These are phyloP conservation scores for Eucalyptus paniculata DNA, from an alignment of 345 rosid species.

Conservation along the genomic window DNA sequence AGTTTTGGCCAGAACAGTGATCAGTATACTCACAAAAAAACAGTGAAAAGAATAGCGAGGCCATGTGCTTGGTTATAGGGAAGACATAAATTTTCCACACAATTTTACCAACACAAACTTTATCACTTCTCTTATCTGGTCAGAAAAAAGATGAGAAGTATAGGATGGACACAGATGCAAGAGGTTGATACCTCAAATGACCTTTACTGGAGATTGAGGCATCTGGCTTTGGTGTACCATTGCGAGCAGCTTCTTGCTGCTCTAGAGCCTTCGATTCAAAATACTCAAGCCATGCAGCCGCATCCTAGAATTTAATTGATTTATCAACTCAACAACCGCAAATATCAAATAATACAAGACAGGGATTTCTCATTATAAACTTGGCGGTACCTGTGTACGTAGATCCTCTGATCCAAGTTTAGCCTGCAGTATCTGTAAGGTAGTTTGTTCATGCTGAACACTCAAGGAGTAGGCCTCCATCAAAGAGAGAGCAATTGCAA, in stretches of 20 bases:
- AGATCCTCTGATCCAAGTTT: conserved; percentile 94
- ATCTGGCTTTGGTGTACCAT: conserved; percentile 96
- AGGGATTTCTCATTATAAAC: background rate
- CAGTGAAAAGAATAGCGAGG: background rate
- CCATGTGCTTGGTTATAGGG: background rate
- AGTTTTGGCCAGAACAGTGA: background rate
- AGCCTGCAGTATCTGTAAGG: conserved; percentile 82
- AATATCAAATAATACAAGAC: background rate
- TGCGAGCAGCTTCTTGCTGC: conserved; percentile 96
- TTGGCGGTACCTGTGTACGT: conserved; percentile 65
- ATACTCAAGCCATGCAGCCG: conserved; percentile 98
- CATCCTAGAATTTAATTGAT: conserved; percentile 42
- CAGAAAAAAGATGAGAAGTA: background rate
- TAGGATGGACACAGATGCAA: background rate
- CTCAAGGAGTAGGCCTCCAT: conserved; percentile 94
- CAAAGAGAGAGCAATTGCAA: conserved; percentile 93
- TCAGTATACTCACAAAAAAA: background rate
- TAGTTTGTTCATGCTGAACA: conserved; percentile 98
- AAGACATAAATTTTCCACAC: background rate
- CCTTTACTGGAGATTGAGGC: conserved; percentile 99
- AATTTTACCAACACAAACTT: background rate
- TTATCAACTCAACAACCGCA: background rate
- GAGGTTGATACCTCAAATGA: conserved; percentile 64
- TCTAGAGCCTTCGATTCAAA: conserved; percentile 90
- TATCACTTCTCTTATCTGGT: background rate